These are phyloP conservation scores for Russula dissimulans DNA, from an alignment of 768 basidiomycete genomes.

Conservation along the genomic window DNA sequence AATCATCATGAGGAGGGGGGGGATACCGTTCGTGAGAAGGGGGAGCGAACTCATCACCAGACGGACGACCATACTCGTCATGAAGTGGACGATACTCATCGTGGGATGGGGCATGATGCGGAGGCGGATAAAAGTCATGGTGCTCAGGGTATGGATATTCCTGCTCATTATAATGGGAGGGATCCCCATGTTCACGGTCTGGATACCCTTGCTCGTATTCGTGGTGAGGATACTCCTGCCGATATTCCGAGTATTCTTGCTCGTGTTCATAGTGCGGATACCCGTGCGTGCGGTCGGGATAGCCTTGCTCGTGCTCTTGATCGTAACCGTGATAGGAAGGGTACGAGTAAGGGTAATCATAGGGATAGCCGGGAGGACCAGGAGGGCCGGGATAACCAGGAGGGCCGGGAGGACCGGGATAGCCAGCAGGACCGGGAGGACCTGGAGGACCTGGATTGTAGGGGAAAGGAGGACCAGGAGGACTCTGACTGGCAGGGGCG, in stretches of 20 bases:
- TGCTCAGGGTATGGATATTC: background rate
- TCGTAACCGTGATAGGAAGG: background rate
- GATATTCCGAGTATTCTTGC: too few relatives aligned
- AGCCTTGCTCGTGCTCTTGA: background rate
- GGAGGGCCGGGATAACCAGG: background rate
- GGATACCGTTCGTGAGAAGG: background rate
- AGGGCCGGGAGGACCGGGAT: background rate
- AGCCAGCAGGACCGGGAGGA: background rate
- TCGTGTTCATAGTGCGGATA: background rate
- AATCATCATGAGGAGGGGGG: background rate
- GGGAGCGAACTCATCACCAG: background rate
- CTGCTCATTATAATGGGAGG: background rate
- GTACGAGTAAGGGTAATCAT: background rate
- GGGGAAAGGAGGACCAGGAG: background rate
- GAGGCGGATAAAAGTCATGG: background rate
- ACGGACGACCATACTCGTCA: background rate
- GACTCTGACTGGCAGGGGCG: too few relatives aligned
- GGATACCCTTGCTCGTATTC: too few relatives aligned
- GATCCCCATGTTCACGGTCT: too few relatives aligned
- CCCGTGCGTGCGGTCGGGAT: background rate
- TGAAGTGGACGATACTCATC: background rate
- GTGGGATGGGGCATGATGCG: background rate
- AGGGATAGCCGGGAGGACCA: background rate
- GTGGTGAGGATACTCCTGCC: too few relatives aligned
- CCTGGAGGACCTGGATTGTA: background rate